phyloP scores from a whole-genome alignment of 2,329 filamentous ascomycete genomes.

The Juglanconis sp. region DNA sequence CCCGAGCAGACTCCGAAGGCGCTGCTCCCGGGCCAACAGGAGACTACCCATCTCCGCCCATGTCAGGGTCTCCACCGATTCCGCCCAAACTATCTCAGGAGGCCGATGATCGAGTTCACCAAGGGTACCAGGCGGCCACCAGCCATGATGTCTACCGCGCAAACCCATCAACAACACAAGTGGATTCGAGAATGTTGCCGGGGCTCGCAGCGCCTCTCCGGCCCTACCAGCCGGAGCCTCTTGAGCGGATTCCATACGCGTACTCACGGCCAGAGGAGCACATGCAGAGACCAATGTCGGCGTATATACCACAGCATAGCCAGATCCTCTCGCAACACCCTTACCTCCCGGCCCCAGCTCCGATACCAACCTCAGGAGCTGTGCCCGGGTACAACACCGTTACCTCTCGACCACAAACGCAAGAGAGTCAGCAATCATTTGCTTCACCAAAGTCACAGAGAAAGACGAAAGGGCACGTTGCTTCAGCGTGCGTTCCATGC shows the following conservation, averaged over 20 bases:
- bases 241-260: conserved; percentile 38
- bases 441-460: conserved; percentile 59
- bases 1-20: conserved; percentile 52
- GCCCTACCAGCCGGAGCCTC: conserved; percentile 35
- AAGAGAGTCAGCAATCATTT: conserved; percentile 43
- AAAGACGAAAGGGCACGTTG: conserved; percentile 77
- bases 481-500: conserved; percentile 81
- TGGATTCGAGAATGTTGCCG: conserved; percentile 31
- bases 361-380: conserved; percentile 31
- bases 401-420: conserved; percentile 32
- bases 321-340: conserved; percentile 30
- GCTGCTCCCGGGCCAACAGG: conserved; percentile 52
- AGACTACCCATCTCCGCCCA: conserved; percentile 71
- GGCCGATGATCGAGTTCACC: conserved; percentile 52
- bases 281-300: conserved; percentile 28
- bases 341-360: conserved; percentile 23
- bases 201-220: conserved; percentile 32
- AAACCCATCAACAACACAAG: conserved; percentile 30
- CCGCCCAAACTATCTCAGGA: conserved; percentile 58
- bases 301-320: conserved; percentile 31
- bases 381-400: conserved; percentile 30
- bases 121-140: conserved; percentile 39
- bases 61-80: conserved; percentile 66
- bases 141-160: conserved; percentile 52
- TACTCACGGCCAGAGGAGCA: conserved; percentile 39